Conservation (phyloP, 192 early-diverging fungal genomes). For the Backusella mclennaniae region DNA sequence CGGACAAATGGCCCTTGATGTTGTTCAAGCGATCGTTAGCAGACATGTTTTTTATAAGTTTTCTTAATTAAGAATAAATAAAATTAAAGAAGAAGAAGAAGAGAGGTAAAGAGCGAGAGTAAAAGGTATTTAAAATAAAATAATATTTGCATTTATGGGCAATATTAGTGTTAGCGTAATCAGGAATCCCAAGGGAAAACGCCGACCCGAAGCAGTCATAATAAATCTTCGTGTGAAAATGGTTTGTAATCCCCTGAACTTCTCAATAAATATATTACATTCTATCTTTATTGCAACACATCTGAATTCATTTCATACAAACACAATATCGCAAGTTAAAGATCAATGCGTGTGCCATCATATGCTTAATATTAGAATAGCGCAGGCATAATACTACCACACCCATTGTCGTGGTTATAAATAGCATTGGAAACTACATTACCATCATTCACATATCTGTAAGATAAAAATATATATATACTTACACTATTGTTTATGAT, state of each 20-base stretch:
- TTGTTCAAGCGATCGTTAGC: conserved; percentile 37
- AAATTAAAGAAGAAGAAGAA: conserved; percentile 13
- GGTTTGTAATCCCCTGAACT: background rate
- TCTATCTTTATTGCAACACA: no score
- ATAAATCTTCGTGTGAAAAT: background rate
- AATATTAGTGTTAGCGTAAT: background rate
- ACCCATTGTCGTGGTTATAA: no score
- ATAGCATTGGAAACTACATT: background rate
- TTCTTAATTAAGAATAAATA: background rate
- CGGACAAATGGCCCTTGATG: conserved; percentile 45
- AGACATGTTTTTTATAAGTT: conserved; percentile 24
- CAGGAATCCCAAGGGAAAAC: conserved; percentile 3
- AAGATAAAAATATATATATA: background rate
- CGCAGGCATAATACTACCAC: no score
- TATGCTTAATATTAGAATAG: no score
- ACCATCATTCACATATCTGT: background rate
- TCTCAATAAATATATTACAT: no score
- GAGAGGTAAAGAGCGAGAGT: background rate
- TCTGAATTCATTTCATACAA: no score
- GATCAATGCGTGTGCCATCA: no score
- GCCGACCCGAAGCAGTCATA: conserved; percentile 2
- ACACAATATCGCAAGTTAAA: no score
- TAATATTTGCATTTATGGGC: background rate
- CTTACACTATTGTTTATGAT: background rate
- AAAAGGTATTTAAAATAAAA: conserved; percentile 1